These are phyloP conservation scores for Ophiostoma sp. DNA, from an alignment of 2,329 filamentous ascomycete genomes.

Conservation along the genomic window DNA sequence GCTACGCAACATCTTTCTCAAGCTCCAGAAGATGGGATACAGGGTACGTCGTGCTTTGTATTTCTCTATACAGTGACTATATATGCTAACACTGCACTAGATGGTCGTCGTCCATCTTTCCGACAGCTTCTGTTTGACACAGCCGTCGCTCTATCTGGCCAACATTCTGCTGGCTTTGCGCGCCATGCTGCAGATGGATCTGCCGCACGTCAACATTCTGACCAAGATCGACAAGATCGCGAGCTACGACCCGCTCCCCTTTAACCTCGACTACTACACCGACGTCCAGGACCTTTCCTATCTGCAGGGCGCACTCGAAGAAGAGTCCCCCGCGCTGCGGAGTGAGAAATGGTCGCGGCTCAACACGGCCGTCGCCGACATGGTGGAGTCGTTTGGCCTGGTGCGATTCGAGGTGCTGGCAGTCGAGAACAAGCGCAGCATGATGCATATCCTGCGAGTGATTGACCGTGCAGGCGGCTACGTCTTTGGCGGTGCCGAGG, in stretches of 20 bases:
- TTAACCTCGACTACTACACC: slow-evolving; percentile 96
- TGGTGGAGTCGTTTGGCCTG: slow-evolving; percentile 87
- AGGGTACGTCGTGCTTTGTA: slow-evolving; percentile 61
- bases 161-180: slow-evolving; percentile 89
- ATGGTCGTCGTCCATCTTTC: slow-evolving; percentile 91
- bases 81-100: slow-evolving; percentile 47
- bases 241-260: slow-evolving; percentile 81
- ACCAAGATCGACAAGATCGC: slow-evolving; percentile 96
- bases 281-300: slow-evolving; percentile 92
- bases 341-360: slow-evolving; percentile 78
- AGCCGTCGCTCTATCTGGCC: slow-evolving; percentile 92
- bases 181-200: slow-evolving; percentile 97
- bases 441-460: slow-evolving; percentile 86
- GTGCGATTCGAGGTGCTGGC: slow-evolving; percentile 92
- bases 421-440: slow-evolving; percentile 94
- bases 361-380: slow-evolving; percentile 80
- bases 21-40: slow-evolving; percentile 86
- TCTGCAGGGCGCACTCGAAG: slow-evolving; percentile 75
- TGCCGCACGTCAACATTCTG: slow-evolving; percentile 91
- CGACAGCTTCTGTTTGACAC: slow-evolving; percentile 89
- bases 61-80: not conserved
- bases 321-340: slow-evolving; percentile 69
- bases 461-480: slow-evolving; percentile 94
- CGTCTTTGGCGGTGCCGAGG: slow-evolving; percentile 85
- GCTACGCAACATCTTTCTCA: slow-evolving; percentile 86